Conservation (phyloP, 805 yeast species). For the Debaryomyces hansenii region DNA sequence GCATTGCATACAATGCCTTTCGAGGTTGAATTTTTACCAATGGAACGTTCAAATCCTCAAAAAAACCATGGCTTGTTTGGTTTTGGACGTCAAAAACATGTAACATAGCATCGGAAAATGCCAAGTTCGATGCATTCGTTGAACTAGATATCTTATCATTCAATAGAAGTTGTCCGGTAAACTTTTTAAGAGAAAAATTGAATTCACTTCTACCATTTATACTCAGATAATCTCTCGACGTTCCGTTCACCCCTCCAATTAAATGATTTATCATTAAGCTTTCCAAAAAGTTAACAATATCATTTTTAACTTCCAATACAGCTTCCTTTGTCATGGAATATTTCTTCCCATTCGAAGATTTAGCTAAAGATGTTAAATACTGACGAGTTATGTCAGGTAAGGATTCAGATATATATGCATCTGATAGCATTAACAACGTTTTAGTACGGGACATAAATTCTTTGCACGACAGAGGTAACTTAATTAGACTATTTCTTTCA, state of each 20-base stretch:
- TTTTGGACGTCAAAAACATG: conserved; percentile 26
- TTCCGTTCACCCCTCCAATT: conserved; percentile 32
- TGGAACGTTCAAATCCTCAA: conserved; percentile 18
- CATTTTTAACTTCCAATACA: conserved; percentile 27
- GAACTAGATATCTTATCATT: conserved; percentile 18
- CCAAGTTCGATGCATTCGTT: conserved; percentile 14
- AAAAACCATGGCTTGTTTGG: conserved; percentile 15
- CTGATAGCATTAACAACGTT: conserved; percentile 37
- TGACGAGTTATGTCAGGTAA: conserved; percentile 23
- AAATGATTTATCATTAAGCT: conserved; percentile 23
- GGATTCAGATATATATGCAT: conserved; percentile 22
- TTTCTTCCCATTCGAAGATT: conserved; percentile 11
- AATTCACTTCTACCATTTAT: conserved; percentile 12
- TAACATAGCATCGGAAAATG: conserved; percentile 33
- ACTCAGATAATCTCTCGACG: conserved; percentile 11
- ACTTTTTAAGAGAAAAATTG: conserved; percentile 9
- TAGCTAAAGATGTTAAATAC: conserved; percentile 29
- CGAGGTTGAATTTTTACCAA: conserved; percentile 29
- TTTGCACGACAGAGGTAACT: conserved; percentile 24
- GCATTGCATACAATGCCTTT: conserved; percentile 37
- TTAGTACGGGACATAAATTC: conserved; percentile 22
- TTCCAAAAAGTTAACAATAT: conserved; percentile 25
- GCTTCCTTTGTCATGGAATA: conserved; percentile 31
- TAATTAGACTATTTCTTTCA: neutral
- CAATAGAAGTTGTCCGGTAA: conserved; percentile 14